Evolutionary conservation across 345 rosid species (phyloP), one percentile per base, ranked within the genome.

Genomic region (Ceriops decandra): DNA sequence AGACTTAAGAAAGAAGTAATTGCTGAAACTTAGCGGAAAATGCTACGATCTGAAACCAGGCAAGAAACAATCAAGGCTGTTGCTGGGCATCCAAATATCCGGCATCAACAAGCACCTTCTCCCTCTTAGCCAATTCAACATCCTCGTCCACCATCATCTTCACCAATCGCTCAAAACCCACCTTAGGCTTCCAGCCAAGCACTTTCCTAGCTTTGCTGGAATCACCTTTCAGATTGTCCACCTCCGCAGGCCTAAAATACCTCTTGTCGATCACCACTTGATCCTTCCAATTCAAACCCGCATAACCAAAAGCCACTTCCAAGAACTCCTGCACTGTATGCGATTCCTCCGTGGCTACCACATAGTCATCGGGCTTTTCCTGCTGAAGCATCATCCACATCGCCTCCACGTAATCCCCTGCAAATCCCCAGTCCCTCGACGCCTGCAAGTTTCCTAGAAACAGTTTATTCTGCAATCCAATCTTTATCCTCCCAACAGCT

Each of bases 371-470:
- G 0, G 97, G 87, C 81, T 88, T 85, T 77, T 89, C 97, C 57
- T 93, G 97, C 81, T 93, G 98, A 73, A 93, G 65, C 98, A 93
- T 93, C 90, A 93, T 33, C 97, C 97, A 93, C 98, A 93, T 91
- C 16, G 97, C 98, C 79, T 93, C 96, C 51, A 91, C 97, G 27
- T 93, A 93, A 60, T 93, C 97, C 60, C 97, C 96, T 0, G 97
- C 98, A 42, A 93, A 93, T 0, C 98, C 97, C 97, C 98, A 93
- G 28, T 93, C 97, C 68, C 98, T 76, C 10, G 98, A 85, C 6
- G 98, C 97, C 67, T 85, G 87, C 64, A 93, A 63, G 60, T 93
- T 93, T 62, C 97, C 98, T 62, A 93, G 62, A 66, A 85, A 93
- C 54, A 93, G 77, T 79, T 89, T 93, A 68, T 79, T 89, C 83